These are phyloP conservation scores for Physocladia obscura DNA, from an alignment of 192 early-diverging fungal genomes.

Conservation along the genomic window DNA sequence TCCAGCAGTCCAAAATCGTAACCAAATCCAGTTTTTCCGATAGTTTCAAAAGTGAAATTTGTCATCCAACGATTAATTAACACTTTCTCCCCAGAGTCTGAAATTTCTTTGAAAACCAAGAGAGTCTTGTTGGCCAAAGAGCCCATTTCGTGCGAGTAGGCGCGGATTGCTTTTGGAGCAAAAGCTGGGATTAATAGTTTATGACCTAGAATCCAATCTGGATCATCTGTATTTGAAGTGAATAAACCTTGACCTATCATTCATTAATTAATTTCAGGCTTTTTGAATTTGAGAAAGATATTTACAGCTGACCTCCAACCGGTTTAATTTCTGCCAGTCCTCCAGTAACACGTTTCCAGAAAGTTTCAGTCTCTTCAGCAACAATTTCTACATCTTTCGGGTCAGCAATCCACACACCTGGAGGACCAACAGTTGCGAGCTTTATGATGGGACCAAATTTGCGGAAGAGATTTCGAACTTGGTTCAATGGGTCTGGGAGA, in stretches of 20 bases:
- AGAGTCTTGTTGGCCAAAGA: conserved; percentile 34
- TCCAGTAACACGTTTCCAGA: conserved; percentile 49
- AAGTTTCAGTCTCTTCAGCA: conserved; percentile 52
- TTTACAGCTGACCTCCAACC: conserved; percentile 36
- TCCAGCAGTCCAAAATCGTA: conserved; percentile 52
- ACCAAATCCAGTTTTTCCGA: conserved; percentile 58
- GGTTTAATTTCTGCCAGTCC: conserved; percentile 43
- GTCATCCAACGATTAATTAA: conserved; percentile 52
- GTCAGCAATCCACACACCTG: conserved; percentile 39
- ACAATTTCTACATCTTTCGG: conserved; percentile 44
- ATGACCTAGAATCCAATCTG: conserved; percentile 58
- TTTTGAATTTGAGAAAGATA: background rate
- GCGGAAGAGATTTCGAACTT: conserved; percentile 33
- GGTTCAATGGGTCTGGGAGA: conserved; percentile 14
- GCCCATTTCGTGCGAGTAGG: conserved; percentile 45
- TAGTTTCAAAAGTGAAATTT: conserved; percentile 57
- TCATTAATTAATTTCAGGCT: background rate
- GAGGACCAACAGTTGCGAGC: conserved; percentile 9
- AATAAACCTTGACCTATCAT: conserved; percentile 42
- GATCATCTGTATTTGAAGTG: conserved; percentile 49
- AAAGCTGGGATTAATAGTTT: conserved; percentile 63
- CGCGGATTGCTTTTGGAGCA: conserved; percentile 40
- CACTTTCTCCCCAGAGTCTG: conserved; percentile 31
- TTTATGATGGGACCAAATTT: conserved; percentile 45
- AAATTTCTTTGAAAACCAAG: conserved; percentile 34